Evolutionary conservation across 2,329 filamentous ascomycete species (phyloP).

Genomic region (Aspergillus sp.): DNA sequence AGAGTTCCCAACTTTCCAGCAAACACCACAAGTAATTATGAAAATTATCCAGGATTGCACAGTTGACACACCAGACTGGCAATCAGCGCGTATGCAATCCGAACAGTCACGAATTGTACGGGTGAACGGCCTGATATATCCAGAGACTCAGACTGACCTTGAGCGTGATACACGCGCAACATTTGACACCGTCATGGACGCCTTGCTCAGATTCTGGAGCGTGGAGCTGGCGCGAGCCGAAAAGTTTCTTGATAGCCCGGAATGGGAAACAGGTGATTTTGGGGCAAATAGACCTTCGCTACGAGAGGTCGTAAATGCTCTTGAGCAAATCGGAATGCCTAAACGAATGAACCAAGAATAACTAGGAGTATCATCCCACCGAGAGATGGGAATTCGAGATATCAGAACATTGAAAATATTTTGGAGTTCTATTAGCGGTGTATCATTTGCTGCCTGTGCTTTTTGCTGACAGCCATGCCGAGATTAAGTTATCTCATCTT

Average conservation of each 20-base stretch:
- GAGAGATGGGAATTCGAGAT: background rate
- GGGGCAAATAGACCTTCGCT: conserved; percentile 1
- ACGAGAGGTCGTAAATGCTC: background rate
- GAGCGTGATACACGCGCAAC: conserved; percentile 1
- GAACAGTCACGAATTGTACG: background rate
- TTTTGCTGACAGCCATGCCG: background rate
- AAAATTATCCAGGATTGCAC: conserved; percentile 1
- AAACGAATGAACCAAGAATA: background rate
- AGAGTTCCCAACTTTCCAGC: conserved; percentile 3
- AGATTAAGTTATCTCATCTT: background rate
- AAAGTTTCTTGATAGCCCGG: background rate
- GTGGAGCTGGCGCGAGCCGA: conserved; percentile 5
- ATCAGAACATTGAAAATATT: background rate
- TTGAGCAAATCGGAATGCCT: background rate
- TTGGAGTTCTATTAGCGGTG: conserved; percentile 6
- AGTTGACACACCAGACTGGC: background rate
- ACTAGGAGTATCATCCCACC: background rate
- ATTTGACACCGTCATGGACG: conserved; percentile 2
- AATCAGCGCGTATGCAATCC: background rate
- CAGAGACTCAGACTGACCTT: background rate
- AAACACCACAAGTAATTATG: background rate
- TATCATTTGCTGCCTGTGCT: background rate
- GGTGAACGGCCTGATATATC: conserved; percentile 3
- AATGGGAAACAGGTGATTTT: conserved; percentile 8
- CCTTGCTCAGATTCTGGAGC: conserved; percentile 1